Base-by-base conservation (phyloP, 192 early-diverging fungal genomes). In the Rhizophagus prolifer region DNA sequence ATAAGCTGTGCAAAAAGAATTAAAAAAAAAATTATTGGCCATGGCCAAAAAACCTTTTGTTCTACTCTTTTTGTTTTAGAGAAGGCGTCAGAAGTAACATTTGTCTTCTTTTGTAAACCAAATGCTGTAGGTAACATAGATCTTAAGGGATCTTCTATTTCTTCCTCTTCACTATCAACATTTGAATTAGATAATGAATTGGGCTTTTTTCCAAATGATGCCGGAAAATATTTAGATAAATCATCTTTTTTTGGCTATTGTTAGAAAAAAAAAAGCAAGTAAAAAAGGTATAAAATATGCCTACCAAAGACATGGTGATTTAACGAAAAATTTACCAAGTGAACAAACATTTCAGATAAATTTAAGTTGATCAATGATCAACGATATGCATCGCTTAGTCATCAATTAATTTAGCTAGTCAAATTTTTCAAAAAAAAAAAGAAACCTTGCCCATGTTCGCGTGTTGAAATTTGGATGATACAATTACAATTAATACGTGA, bases 91-190 rank as follows among this genome's bases (percentile, higher is more conserved):
- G 58, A 31, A 4, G 72, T 47, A 30, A 76, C 67, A 60, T 71
- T 78, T 62, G 76, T 76, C 44, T 77, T 59, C 34, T 82, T 77
- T 67, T 86, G 79, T 58, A 84, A 84, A 14, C 86, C 88, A 75
- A 89, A 89, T 4, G 88, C 85, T 10, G 75, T 85, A 23, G 88
- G 88, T 75, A 89, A 75, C 54, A 86, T 82, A 14, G 77, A 80
- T 60, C 83, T 61, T 10, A 89, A 76, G 13, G 83, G 70, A 58
- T 84, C 84, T 79, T 79, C 66, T 9, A 70, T 64, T 75, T 72
- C 77, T 41, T 74, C 36, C 36, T 38, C 36, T 9, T 61, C 69
- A 10, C 77, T 44, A 44, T 44, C 41, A 2, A 2, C 38, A 41
- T 44, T 44, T 9, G 10, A 9, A 38, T 44, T 81, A 65, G 23